phyloP scores from a whole-genome alignment of 2,329 filamentous ascomycete genomes.

The Stemphylium lycopersici region DNA sequence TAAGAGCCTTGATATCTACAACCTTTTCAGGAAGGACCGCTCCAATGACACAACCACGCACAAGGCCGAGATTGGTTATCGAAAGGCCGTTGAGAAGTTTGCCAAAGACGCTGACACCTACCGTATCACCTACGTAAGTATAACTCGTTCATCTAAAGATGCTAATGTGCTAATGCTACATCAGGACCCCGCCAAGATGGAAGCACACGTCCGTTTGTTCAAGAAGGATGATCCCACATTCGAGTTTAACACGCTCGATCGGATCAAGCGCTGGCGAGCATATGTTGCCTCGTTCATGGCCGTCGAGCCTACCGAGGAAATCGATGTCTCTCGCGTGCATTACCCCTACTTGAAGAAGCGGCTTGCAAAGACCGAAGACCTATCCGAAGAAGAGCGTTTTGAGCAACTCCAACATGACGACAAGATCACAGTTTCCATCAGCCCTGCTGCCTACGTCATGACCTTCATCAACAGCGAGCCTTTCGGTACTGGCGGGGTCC shows the following conservation, averaged over 20 bases:
- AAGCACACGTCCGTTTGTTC: conserved; percentile 80
- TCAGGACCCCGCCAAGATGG: conserved; percentile 66
- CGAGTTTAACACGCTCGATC: conserved; percentile 72
- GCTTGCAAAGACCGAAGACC: conserved; percentile 43
- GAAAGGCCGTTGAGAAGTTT: conserved; percentile 90
- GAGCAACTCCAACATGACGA: conserved; percentile 47
- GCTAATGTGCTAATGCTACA: conserved; percentile 32
- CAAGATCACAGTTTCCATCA: conserved; percentile 53
- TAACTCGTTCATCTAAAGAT: not conserved
- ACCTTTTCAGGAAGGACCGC: conserved; percentile 82
- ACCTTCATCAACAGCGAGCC: conserved; percentile 52
- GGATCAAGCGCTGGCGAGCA: conserved; percentile 80
- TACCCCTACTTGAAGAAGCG: conserved; percentile 53
- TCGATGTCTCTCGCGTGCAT: conserved; percentile 43
- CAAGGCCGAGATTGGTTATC: conserved; percentile 85
- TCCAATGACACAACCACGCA: conserved; percentile 85
- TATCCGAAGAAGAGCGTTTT: conserved; percentile 39
- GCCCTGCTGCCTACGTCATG: conserved; percentile 51
- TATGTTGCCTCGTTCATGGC: conserved; percentile 93
- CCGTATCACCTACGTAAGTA: conserved; percentile 85
- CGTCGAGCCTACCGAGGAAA: conserved; percentile 74
- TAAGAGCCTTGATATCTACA: conserved; percentile 88
- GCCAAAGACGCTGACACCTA: conserved; percentile 94
- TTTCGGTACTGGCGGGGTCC: conserved; percentile 40
- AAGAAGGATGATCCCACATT: conserved; percentile 82